Evolutionary conservation across 495 filamentous ascomycete species (phyloP), one percentile per base, ranked within the genome.

Genomic region (Aspergillus sparsus): DNA sequence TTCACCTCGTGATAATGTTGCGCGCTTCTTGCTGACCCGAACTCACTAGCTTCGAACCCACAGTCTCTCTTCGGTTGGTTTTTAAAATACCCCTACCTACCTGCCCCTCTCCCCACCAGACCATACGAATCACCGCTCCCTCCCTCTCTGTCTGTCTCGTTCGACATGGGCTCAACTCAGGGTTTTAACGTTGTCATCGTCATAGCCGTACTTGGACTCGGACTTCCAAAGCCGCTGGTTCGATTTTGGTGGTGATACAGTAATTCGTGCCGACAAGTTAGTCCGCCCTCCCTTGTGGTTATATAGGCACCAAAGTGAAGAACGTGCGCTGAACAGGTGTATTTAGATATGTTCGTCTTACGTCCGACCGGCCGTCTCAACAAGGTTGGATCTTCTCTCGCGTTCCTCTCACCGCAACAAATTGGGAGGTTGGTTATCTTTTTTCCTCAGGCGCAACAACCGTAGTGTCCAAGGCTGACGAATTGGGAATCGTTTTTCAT

Each of bases 181-280:
- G 50, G 44, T 49, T 42, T 21, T 35, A 39, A 21, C 21, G 31
- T 49, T 78, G 58, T 77, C 74, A 35, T 47, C 53, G 47, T 54
- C 39, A 76, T 70, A 97, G 89, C 95, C 95, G 50, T 99, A 97
- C 75, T 83, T 99, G 50, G 94, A 98, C 76, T 92, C 91, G 58
- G 95, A 99, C 74, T 93, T 98, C 87, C 91, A 96, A 82, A 96
- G 90, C 79, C 89, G 95, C 76, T 99, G 94, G 92, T 99, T 90
- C 74, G 95, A 99, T 79, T 99, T 96, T 84, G 95, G 95, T 69
- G 94, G 93, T 67, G 91, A 97, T 72, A 95, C 94, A 6, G 85
- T 99, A 64, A 81, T 98, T 69, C 88, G 95, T 49, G 89, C 92
- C 62, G 95, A 99, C 74, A 85, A 91, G 88, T 97, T 86, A 39